Evolutionary conservation across 192 early-diverging fungal species (phyloP), one percentile per base, ranked within the genome.

Genomic region (Podila minutissima): DNA sequence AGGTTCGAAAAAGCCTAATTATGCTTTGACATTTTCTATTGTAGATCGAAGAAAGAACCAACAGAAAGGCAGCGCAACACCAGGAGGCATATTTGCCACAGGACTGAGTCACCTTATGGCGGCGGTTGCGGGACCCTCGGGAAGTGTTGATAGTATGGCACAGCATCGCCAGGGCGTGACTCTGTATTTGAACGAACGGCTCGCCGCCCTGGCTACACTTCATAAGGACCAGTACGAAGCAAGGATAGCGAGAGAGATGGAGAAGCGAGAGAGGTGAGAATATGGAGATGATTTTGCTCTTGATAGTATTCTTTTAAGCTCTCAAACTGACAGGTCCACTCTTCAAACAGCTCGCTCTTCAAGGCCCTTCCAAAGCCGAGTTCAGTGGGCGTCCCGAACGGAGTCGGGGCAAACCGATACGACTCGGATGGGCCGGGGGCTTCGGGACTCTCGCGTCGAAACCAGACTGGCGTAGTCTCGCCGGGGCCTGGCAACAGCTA

Each of bases 181-280:
- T 10, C 91, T 92, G 86, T 85, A 87, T 68, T 67, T 95, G 24
- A 95, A 95, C 62, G 83, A 89, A 38, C 78, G 87, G 15, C 76
- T 95, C 38, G 92, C 90, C 46, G 81, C 87, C 51, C 83, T 92
- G 15, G 91, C 92, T 28, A 86, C 87, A 46, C 68, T 91, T 20
- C 93, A 95, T 64, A 91, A 90, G 67, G 86, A 92, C 49, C 92
- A 92, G 73, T 92, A 95, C 68, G 89, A 93, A 69, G 71, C 86
- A 31, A 84, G 90, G 63, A 76, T 95, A 71, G 85, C 83, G 38
- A 86, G 90, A 19, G 91, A 90, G 60, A 85, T 95, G 20, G 90
- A 91, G 68, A 90, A 90, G 60, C 87, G 86, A 8, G 84, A 90
- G 61, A 95, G 88, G 86, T 86, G 69, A 53, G 19, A 26, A 46